Base-by-base conservation (phyloP, 2,329 filamentous ascomycete genomes). In the Xylariaceae sp. region DNA sequence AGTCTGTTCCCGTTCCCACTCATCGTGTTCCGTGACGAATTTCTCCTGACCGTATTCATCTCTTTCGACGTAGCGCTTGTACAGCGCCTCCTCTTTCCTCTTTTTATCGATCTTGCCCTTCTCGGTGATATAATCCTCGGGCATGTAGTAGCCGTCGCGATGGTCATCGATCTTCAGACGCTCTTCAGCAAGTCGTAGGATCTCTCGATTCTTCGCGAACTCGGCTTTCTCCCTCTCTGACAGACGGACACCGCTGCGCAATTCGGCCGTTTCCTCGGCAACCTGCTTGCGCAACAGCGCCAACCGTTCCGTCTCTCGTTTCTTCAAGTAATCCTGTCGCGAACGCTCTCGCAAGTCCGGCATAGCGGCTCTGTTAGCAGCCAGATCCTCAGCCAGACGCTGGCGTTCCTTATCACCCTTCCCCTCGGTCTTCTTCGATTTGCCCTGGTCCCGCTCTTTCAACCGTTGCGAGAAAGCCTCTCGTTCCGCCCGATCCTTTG, bases 111-210 rank as follows among this genome's bases (percentile, higher is more conserved):
- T 87, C 70, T 95, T 94, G 18, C 91, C 92, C 74, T 93, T 92
- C 72, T 95, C 92, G 0, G 90, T 96, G 63, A 96, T 93, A 71
- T 96, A 96, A 72, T 97, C 92, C 64, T 97, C 92, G 0, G 93
- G 94, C 77, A 99, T 87, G 65, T 88, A 83, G 75, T 97, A 99
- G 1, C 93, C 93, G 76, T 97, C 92, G 17, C 88, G 83, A 72
- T 96, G 87, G 67, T 97, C 93, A 71, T 97, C 92, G 64, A 99
- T 96, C 49, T 84, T 84, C 57, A 93, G 78, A 18, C 93, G 83
- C 72, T 95, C 91, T 74, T 97, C 90, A 1, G 91, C 90, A 48
- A 96, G 79, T 42, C 87, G 82, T 48, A 96, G 75, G 30, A 92
- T 80, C 74, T 97, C 90, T 51, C 90, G 80, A 70, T 97, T 97